Evolutionary conservation across 129 eudicot species (phyloP), one percentile per base, ranked within the genome.

Genomic region (Calendula officinalis): DNA sequence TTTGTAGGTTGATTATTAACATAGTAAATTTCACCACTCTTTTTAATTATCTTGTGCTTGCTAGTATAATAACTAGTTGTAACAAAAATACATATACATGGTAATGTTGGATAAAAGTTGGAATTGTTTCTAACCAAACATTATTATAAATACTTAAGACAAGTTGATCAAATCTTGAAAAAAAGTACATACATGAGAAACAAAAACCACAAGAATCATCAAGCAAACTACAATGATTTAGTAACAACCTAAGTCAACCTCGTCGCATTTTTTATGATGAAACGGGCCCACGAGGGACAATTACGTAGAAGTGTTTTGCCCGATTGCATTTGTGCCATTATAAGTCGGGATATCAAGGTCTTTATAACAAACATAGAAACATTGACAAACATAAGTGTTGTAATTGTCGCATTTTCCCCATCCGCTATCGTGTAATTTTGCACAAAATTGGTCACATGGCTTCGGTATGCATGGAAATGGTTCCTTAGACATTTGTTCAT

Each of bases 361-460:
- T 55, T 54, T 72, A 17, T 63, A 54, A 40, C 77, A 72, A 55
- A 72, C 16, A 72, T 72, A 72, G 57, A 72, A 72, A 72, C 77
- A 72, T 34, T 72, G 57, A 14, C 77, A 54, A 54, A 72, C 38
- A 8, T 63, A 5, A 43, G 3, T 63, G 13, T 54, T 17, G 17
- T 36, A 58, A 72, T 46, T 65, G 8, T 54, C 58, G 4, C 77
- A 72, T 63, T 63, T 72, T 35, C 77, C 77, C 77, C 71, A 72
- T 34, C 65, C 71, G 40, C 39, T 51, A 5, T 22, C 45, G 15
- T 72, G 77, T 35, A 63, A 37, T 17, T 54, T 64, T 45, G 71
- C 77, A 55, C 71, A 72, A 4, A 15, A 5, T 9, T 35, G 13
- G 27, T 72, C 77, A 17, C 77, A 72, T 30, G 33, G 42, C n/a